Evolutionary conservation across 2,329 filamentous ascomycete species (phyloP), one percentile per base, ranked within the genome.

Genomic region (Tolypocladium inflatum): DNA sequence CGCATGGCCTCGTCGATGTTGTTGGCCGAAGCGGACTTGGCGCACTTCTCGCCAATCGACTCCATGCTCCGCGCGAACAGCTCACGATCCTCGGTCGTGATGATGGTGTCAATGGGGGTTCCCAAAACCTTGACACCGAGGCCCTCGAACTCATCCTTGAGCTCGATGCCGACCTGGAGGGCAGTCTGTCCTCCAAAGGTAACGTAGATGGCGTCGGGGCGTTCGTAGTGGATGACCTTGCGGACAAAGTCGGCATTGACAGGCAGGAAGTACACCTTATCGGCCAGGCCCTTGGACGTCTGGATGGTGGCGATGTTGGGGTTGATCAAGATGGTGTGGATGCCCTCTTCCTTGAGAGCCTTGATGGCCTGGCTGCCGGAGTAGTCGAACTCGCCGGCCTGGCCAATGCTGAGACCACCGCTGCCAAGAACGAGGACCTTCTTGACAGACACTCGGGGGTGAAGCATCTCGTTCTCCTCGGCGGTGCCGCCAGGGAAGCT

Each of bases 301-400:
- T 99, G 94, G 62, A 97, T 97, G 0, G 94, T 99, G 64, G 94
- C 94, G 71, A 99, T 97, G 72, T 99, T 99, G 59, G 94, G 94
- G 77, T 99, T 99, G 81, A 99, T 97, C 62, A 99, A 80, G 63
- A 99, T 88, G 3, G 94, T 97, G 79, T 97, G 97, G 67, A 97
- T 97, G 61, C 92, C 93, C 76, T 97, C 94, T 73, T 97, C 89
- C 76, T 97, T 97, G 67, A 99, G 72, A 42, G 94, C 94, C 79
- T 99, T 99, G 80, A 99, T 97, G 52, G 93, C 94, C 75, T 99
- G 94, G 73, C 90, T 95, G 62, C 94, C 94, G 57, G 94, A 97
- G 78, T 99, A 99, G 72, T 99, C 94, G 65, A 99, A 99, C 74
- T 99, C 94, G 73, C 94, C 94, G 63, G 94, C 94, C 74, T 99